Base-by-base conservation (phyloP, 1,284 basidiomycete species). In the Microbotryomycetes sp. region DNA sequence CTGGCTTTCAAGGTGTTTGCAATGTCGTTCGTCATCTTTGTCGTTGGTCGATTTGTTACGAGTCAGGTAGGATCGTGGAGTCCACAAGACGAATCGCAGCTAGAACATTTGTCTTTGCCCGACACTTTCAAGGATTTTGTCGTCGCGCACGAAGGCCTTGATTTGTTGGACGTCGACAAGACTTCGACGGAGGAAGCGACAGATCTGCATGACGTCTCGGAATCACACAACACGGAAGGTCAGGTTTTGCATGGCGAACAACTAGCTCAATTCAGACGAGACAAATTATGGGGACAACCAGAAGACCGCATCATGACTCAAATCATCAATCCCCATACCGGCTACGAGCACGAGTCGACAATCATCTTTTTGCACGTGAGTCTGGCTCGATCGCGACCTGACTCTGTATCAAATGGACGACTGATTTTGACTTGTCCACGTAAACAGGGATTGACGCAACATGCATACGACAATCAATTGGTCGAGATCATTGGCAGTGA, bases 321-420 rank as follows among this genome's bases (percentile, higher is more conserved):
- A 9, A 19, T 42, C 12, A 12, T 42, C 12, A 9, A 9, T 19
- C 36, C 36, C 12, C 9, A 19, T 12, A 9, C 36, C 12, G 36
- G 36, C 6, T n/a, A 23, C 32, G 52, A 54, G 32, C 31, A 25
- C 31, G n/a, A 42, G 1, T 3, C 59, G 49, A 67, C 66, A 16
- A 32, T 67, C 49, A 63, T 67, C 30, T 64, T 60, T 42, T 25
- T 67, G 0, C 62, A 63, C 26, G 65, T 67, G 25, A 42, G 65
- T 60, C 1, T 3, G 19, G n/a, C n/a, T n/a, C n/a, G n/a, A n/a
- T 2, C 12, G 1, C 6, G 2, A n/a, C 22, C 19, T 29, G 30
- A 16, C 14, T 29, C 26, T 12, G 15, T 30, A 22, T 22, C 6
- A 9, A n/a, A 7, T 19, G 26, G 28, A 6, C 2, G 14, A 5